Conservation (phyloP, 2,329 filamentous ascomycete species). For the Emericellopsis cladophorae region DNA sequence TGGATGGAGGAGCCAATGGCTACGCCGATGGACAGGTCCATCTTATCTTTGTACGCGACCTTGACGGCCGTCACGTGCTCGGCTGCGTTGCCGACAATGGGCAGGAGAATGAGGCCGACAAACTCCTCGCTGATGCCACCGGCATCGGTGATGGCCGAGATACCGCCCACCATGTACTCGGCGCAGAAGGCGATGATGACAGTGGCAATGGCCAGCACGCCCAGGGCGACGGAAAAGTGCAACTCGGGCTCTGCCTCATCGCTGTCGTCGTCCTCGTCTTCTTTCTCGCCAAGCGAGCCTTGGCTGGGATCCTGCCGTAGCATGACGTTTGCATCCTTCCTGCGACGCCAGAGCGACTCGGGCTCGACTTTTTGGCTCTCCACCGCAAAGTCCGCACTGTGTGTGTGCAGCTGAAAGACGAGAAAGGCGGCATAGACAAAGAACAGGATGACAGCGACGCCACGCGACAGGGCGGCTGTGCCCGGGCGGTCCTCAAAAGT, state of each 20-base stretch:
- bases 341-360: constrained; percentile 33
- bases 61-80: constrained; percentile 51
- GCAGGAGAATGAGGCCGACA: constrained; percentile 67
- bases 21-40: constrained; percentile 49
- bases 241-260: constrained; percentile 66
- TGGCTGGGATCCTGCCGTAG: constrained; percentile 18
- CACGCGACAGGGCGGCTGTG: constrained; percentile 54
- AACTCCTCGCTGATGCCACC: constrained; percentile 58
- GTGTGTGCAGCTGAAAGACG: constrained; percentile 83
- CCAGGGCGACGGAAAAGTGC: constrained; percentile 56
- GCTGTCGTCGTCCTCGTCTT: constrained; percentile 46
- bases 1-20: constrained; percentile 64
- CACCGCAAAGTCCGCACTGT: constrained; percentile 66
- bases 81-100: constrained; percentile 49
- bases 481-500: constrained; percentile 16
- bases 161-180: constrained; percentile 66
- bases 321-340: constrained; percentile 9
- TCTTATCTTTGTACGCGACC: constrained; percentile 46
- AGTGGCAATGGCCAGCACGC: constrained; percentile 60
- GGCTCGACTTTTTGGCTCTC: constrained; percentile 62
- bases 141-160: constrained; percentile 50
- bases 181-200: constrained; percentile 71
- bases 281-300: constrained; percentile 6
- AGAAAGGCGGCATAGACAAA: constrained; percentile 76
- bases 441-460: constrained; percentile 68